A percentile compares a stretch with the other conserved stretches of the same genome.
Evolutionary conservation across 495 filamentous ascomycete species (phyloP).

Genomic region (Neurospora sp.): DNA sequence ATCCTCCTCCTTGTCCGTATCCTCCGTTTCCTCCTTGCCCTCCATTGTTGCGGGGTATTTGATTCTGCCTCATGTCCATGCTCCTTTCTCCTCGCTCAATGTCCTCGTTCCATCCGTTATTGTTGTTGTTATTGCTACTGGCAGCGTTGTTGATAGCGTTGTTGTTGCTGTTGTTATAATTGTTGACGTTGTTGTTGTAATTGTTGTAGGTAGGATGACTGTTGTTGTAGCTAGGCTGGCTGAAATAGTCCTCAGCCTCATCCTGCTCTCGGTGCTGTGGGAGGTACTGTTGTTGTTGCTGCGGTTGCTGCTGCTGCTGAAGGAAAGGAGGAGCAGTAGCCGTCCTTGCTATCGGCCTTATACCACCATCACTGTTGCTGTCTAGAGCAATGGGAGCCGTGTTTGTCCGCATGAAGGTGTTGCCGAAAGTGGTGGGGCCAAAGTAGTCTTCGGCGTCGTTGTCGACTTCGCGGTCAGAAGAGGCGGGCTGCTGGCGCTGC

Average conservation of each 20-base stretch:
- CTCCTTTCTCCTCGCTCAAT: slow-evolving; percentile 20
- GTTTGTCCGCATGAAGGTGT: not conserved
- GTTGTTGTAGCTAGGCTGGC: not conserved
- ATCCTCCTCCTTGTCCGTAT: not conserved
- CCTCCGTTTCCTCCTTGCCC: not conserved
- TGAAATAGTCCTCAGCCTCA: not conserved
- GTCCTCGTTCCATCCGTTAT: slow-evolving; percentile 25
- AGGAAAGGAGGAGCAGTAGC: not conserved
- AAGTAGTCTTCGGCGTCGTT: not conserved
- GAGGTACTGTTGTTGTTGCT: not conserved
- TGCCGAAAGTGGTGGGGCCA: not conserved
- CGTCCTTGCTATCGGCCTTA: not conserved
- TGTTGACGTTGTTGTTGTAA: not conserved
- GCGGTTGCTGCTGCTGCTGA: not conserved
- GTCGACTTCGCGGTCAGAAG: not conserved
- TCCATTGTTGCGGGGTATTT: not conserved
- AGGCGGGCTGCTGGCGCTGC: not conserved
- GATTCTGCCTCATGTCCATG: not conserved
- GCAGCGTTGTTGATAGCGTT: slow-evolving; percentile 7
- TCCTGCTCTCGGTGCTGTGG: not conserved
- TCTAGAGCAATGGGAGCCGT: not conserved
- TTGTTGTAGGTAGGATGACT: not conserved
- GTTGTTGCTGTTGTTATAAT: not conserved
- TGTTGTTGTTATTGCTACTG: slow-evolving; percentile 12
- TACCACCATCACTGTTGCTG: not conserved